Percentiles rank a stretch among this genome's conserved stretches.
Conservation (phyloP, 768 basidiomycete species). For the Podaxis rugospora region DNA sequence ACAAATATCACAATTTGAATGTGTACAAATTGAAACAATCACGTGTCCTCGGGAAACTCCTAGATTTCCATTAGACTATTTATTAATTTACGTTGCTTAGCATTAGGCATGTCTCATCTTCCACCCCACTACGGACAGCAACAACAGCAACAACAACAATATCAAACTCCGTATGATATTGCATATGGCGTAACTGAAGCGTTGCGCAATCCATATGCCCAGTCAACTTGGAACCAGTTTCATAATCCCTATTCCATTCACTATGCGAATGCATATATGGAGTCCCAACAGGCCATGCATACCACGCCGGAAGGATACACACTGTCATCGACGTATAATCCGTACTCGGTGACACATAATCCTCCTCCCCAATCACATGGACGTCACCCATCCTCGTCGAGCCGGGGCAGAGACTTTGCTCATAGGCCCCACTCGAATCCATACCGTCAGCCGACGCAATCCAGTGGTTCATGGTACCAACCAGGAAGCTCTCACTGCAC, state of each 20-base stretch:
- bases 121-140: neutral
- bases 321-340: conserved; percentile 8
- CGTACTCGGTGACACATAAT: neutral
- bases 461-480: conserved; percentile 50
- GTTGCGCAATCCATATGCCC: conserved; percentile 10
- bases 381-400: neutral
- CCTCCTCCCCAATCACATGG: neutral
- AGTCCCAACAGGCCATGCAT: conserved; percentile 18
- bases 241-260: conserved; percentile 37
- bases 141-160: conserved; percentile 8
- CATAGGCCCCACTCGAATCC: conserved; percentile 1
- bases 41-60: conserved; percentile 1
- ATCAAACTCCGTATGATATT: neutral
- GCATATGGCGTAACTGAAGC: neutral
- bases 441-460: conserved; percentile 5
- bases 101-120: neutral
- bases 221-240: conserved; percentile 16
- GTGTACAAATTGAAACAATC: neutral
- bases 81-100: neutral
- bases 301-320: conserved; percentile 6
- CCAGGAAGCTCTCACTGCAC: conserved; percentile 58
- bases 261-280: conserved; percentile 53
- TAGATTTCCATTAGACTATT: neutral
- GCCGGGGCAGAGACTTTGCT: neutral
- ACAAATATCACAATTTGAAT: neutral